These are phyloP conservation scores for Monilinia fructigena DNA, from an alignment of 2,329 filamentous ascomycete genomes.

Conservation along the genomic window DNA sequence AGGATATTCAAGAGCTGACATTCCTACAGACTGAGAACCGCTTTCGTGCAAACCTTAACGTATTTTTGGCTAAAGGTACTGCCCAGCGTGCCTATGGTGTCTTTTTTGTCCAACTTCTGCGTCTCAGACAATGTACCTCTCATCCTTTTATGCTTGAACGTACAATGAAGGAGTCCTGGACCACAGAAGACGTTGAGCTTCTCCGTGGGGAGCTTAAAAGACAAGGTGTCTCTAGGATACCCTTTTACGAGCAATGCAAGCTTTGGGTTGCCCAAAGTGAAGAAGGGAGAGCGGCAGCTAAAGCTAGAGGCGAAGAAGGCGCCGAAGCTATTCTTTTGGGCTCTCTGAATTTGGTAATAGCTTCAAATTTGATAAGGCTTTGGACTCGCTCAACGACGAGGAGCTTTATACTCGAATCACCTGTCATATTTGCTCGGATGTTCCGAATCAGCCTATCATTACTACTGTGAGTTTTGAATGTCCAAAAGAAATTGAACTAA, in stretches of 20 bases:
- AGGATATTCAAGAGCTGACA: constrained; percentile 23
- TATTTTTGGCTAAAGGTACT: constrained; percentile 30
- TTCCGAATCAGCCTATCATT: constrained; percentile 44
- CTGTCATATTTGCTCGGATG: constrained; percentile 47
- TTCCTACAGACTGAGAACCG: constrained; percentile 40
- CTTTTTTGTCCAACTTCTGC: constrained; percentile 39
- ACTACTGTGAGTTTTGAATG: constrained; percentile 40
- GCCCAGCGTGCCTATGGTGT: constrained; percentile 30
- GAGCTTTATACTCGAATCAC: constrained; percentile 40
- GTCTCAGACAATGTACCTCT: constrained; percentile 38
- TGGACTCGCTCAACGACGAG: constrained; percentile 37
- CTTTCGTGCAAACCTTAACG: constrained; percentile 36
- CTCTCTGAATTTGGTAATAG: constrained; percentile 35
- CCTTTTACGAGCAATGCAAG: constrained; percentile 38
- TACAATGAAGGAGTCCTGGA: constrained; percentile 38
- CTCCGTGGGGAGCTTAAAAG: constrained; percentile 26
- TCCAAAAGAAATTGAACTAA: not conserved
- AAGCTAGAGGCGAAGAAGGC: constrained; percentile 21
- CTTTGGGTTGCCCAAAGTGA: constrained; percentile 29
- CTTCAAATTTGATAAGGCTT: constrained; percentile 37
- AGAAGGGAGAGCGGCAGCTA: constrained; percentile 6
- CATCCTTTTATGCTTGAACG: constrained; percentile 40
- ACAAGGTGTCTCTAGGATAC: constrained; percentile 18
- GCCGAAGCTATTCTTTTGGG: constrained; percentile 31
- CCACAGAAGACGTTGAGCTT: constrained; percentile 32